A percentile compares a stretch with the other conserved stretches of the same genome.
Conservation (phyloP, 1,284 basidiomycete genomes). For the Athelia sp. region DNA sequence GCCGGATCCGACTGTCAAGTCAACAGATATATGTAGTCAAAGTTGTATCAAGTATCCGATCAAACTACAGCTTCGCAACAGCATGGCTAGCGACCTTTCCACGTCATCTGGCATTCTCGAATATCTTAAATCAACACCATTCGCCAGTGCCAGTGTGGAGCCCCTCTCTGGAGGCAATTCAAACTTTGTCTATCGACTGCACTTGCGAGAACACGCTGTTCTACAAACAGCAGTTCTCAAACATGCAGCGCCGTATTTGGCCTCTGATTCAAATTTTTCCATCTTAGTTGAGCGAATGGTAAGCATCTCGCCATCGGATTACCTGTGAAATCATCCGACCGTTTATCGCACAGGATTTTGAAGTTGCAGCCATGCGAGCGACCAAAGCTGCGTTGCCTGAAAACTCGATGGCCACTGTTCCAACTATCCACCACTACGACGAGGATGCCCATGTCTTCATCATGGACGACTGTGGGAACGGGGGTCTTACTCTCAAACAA, state of each 20-base stretch:
- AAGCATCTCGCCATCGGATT: slow-evolving; percentile 7
- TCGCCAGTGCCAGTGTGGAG: background rate
- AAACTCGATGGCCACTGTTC: slow-evolving; percentile 38
- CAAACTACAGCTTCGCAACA: no score
- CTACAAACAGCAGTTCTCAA: slow-evolving; percentile 51
- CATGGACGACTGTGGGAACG: slow-evolving; percentile 54
- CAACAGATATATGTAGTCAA: no score
- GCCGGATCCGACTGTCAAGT: no score
- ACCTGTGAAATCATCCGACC: background rate
- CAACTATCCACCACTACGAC: slow-evolving; percentile 46
- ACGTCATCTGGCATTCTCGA: background rate
- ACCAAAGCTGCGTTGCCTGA: slow-evolving; percentile 28
- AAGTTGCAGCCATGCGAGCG: slow-evolving; percentile 43
- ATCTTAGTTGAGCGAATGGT: slow-evolving; percentile 53
- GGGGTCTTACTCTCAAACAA: slow-evolving; percentile 39
- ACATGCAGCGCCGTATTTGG: slow-evolving; percentile 43
- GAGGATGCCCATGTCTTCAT: slow-evolving; percentile 42
- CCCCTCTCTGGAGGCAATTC: background rate
- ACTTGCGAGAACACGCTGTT: background rate
- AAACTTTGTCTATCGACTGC: slow-evolving; percentile 1
- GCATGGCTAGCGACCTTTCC: no score
- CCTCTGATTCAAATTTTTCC: slow-evolving; percentile 20
- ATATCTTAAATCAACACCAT: background rate
- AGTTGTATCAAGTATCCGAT: no score
- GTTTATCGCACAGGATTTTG: slow-evolving; percentile 34